These are phyloP conservation scores for Asterophora parasitica DNA, from an alignment of 768 basidiomycete genomes.

Conservation along the genomic window DNA sequence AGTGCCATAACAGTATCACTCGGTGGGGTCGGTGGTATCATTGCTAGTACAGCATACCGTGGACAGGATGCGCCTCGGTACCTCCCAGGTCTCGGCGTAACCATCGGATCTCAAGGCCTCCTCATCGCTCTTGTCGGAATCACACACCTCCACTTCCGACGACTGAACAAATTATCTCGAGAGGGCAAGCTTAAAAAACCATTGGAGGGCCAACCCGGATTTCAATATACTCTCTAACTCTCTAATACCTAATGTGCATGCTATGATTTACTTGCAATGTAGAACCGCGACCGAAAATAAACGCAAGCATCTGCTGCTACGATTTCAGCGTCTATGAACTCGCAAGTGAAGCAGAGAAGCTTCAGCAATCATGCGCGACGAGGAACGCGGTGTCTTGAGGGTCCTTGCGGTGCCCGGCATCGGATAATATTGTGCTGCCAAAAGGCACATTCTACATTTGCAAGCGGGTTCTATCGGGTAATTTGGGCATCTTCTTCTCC, in stretches of 20 bases:
- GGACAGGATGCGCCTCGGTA: constrained; percentile 39
- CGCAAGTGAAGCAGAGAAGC: background rate
- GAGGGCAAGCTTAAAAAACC: constrained; percentile 28
- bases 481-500: too few species aligned
- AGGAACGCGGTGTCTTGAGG: background rate
- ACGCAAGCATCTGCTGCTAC: background rate
- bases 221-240: constrained; percentile 35
- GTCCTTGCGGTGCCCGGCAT: too few species aligned
- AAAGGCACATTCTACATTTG: too few species aligned
- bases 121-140: constrained; percentile 29
- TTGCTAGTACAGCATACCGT: constrained; percentile 39
- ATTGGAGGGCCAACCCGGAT: constrained; percentile 32
- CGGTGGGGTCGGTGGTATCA: constrained; percentile 39
- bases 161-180: constrained; percentile 30
- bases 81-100: constrained; percentile 38
- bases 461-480: too few species aligned
- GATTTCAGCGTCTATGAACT: background rate
- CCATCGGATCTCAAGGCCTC: constrained; percentile 36
- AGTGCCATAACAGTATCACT: constrained; percentile 38
- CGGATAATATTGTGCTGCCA: too few species aligned
- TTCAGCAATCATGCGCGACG: background rate
- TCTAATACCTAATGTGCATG: constrained; percentile 20
- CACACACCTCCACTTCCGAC: constrained; percentile 31
- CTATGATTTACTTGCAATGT: background rate
- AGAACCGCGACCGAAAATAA: background rate